Percentiles rank a stretch among this genome's conserved stretches.
Evolutionary conservation across 2,329 filamentous ascomycete species (phyloP).

Genomic region (Coniochaeta pulveracea): DNA sequence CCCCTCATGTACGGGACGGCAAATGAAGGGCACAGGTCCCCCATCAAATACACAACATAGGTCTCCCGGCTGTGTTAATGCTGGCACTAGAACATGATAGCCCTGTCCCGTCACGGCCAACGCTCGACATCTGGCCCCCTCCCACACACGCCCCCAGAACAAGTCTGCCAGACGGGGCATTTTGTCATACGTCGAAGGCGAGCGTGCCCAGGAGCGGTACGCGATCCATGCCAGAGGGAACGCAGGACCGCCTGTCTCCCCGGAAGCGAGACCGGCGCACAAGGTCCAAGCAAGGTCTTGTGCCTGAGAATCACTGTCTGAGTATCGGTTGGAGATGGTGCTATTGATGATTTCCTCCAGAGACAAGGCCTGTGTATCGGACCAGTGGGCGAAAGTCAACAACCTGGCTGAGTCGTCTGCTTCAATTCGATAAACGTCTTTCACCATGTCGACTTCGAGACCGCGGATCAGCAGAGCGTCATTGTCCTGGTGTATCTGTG

Average conservation of each 20-base stretch:
- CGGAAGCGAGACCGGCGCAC: neutral
- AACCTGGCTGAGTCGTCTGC: neutral
- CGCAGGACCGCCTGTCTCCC: neutral
- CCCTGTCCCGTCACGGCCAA: neutral
- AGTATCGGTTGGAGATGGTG: neutral
- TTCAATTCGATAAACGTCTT: slow-evolving; percentile 1
- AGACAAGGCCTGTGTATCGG: neutral
- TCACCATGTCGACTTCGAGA: neutral
- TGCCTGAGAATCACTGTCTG: neutral
- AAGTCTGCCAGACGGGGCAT: neutral
- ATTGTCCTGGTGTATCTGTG: neutral
- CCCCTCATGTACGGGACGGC: neutral
- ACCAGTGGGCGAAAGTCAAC: neutral
- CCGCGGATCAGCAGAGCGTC: neutral
- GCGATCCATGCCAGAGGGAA: neutral
- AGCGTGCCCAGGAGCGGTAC: neutral
- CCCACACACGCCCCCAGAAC: neutral
- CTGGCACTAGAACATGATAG: neutral
- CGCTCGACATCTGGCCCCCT: neutral
- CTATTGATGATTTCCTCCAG: neutral
- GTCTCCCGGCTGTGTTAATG: neutral
- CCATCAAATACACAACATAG: slow-evolving; percentile 1
- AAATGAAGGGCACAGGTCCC: neutral
- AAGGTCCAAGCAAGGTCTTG: neutral
- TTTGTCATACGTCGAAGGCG: neutral